Evolutionary conservation across 768 basidiomycete species (phyloP).

Genomic region (Leccinum sublutescens): DNA sequence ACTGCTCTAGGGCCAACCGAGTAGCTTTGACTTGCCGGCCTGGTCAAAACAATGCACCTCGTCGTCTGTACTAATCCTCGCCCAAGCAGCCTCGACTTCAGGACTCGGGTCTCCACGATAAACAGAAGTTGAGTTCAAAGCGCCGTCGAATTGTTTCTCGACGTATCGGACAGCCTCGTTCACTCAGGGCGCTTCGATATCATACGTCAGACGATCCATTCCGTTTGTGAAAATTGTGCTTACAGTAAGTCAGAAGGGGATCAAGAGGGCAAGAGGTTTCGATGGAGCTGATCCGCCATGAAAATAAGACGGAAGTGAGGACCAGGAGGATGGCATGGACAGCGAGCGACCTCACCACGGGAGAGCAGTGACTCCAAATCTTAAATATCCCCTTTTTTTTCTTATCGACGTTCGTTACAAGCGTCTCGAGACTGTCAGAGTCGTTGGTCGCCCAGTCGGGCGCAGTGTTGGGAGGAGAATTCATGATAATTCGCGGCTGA

Average conservation of each 20-base stretch:
- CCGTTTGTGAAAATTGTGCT: background rate
- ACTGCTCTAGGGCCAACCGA: constrained; percentile 8
- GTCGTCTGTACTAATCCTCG: background rate
- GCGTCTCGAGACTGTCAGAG: background rate
- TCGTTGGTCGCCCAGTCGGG: background rate
- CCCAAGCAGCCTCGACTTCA: constrained; percentile 10
- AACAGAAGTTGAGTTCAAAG: background rate
- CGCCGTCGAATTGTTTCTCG: constrained; percentile 5
- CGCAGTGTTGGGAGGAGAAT: background rate
- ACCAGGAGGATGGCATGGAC: background rate
- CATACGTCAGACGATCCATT: background rate
- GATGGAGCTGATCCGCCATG: background rate
- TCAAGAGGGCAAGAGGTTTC: background rate
- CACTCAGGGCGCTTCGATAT: background rate
- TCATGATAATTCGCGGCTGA: background rate
- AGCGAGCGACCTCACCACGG: background rate
- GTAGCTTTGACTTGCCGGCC: constrained; percentile 1
- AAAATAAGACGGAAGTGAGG: background rate
- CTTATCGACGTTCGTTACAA: background rate
- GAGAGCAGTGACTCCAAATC: background rate
- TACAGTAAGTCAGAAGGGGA: background rate
- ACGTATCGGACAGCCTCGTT: constrained; percentile 6
- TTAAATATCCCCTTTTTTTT: background rate
- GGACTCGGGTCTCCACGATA: constrained; percentile 4
- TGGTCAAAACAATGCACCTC: background rate